Evolutionary conservation across 2,329 filamentous ascomycete species (phyloP).

Genomic region (Periconia macrospinosa): DNA sequence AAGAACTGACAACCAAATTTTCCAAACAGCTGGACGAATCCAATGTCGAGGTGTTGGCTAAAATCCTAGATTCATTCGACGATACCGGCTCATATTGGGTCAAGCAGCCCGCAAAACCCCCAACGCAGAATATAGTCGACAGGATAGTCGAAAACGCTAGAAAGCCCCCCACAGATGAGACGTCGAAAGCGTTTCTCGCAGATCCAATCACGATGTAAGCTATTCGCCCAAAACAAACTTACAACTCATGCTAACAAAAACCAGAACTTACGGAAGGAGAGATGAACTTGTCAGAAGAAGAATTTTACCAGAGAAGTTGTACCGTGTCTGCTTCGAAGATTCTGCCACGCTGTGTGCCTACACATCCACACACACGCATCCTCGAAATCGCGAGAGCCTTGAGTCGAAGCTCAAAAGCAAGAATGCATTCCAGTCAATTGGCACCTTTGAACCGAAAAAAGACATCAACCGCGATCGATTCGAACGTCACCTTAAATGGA

Average conservation of each 20-base stretch:
- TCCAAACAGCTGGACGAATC: too few relatives aligned
- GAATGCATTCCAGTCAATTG: constrained; percentile 20
- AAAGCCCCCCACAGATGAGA: too few relatives aligned
- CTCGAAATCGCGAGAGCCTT: constrained; percentile 8
- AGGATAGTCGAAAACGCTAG: too few relatives aligned
- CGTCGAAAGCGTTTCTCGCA: too few relatives aligned
- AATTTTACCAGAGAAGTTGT: constrained; percentile 8
- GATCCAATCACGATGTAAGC: neutral
- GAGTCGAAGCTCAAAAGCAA: constrained; percentile 4
- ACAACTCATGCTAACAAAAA: neutral
- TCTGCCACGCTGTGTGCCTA: constrained; percentile 15
- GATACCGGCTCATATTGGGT: too few relatives aligned
- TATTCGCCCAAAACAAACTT: neutral
- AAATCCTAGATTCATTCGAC: too few relatives aligned
- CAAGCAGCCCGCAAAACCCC: too few relatives aligned
- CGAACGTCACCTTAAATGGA: constrained; percentile 11
- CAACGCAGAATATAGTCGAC: too few relatives aligned
- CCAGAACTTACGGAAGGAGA: neutral
- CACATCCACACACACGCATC: constrained; percentile 12
- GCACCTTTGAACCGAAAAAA: neutral
- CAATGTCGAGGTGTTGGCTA: too few relatives aligned
- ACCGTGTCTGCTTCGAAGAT: constrained; percentile 10
- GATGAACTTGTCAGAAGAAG: neutral
- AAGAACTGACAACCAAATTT: too few relatives aligned
- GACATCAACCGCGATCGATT: constrained; percentile 9